Conservation (phyloP, 768 basidiomycete genomes). For the Phaeotremella fagi region DNA sequence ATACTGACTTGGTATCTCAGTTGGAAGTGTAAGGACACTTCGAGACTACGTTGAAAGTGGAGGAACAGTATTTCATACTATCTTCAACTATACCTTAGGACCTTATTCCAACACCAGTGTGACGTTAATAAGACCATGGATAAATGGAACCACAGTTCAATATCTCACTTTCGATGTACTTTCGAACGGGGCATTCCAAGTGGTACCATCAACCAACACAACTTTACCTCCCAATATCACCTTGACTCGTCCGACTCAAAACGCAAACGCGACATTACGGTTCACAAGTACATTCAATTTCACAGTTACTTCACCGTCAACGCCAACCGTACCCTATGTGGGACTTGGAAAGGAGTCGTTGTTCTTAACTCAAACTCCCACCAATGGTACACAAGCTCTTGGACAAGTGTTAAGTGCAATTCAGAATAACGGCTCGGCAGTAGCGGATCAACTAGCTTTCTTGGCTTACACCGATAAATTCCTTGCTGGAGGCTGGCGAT, state of each 20-base stretch:
- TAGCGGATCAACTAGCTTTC: conserved; percentile 49
- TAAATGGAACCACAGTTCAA: conserved; percentile 50
- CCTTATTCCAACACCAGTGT: conserved; percentile 48
- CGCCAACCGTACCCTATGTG: conserved; percentile 31
- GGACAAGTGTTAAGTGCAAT: conserved; percentile 44
- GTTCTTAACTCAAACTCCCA: conserved; percentile 44
- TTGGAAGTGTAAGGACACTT: conserved; percentile 52
- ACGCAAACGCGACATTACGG: conserved; percentile 29
- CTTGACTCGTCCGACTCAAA: conserved; percentile 43
- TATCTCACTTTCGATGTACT: conserved; percentile 42
- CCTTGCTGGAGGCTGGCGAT: conserved; percentile 54
- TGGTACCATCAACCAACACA: conserved; percentile 46
- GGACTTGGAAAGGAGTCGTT: conserved; percentile 46
- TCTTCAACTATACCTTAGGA: conserved; percentile 53
- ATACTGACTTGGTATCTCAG: conserved; percentile 2
- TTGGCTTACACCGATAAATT: conserved; percentile 51
- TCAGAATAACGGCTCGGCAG: conserved; percentile 30
- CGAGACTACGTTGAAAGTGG: conserved; percentile 52
- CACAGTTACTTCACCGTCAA: conserved; percentile 48
- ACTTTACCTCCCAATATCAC: conserved; percentile 49
- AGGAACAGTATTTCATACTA: conserved; percentile 43
- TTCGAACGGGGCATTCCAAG: conserved; percentile 48
- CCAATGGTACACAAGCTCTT: conserved; percentile 37
- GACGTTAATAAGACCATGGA: conserved; percentile 51
- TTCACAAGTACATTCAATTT: conserved; percentile 48